Percentiles rank a stretch among this genome's conserved stretches.
Conservation (phyloP, 1,284 basidiomycete species). For the Vanrija sp. region DNA sequence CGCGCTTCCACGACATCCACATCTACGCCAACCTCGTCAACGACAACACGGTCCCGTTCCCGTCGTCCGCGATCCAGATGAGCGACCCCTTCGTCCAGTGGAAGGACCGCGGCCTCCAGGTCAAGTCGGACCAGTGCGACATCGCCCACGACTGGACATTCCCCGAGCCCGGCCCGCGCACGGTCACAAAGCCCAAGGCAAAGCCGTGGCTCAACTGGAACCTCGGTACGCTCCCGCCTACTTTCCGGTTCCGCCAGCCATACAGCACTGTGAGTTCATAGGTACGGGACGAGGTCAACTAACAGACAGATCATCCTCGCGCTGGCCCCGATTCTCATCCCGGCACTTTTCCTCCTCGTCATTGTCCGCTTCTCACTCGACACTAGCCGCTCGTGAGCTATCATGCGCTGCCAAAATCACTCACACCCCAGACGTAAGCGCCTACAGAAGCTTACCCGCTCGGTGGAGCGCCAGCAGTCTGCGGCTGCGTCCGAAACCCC, state of each 20-base stretch:
- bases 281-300: too few relatives aligned
- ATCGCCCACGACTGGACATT: conserved; percentile 18
- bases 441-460: conserved; percentile 31
- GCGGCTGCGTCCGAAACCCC: not conserved
- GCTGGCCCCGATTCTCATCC: conserved; percentile 57
- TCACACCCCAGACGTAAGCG: conserved; percentile 11
- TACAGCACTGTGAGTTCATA: conserved; percentile 67
- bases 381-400: conserved; percentile 24
- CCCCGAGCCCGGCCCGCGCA: not conserved
- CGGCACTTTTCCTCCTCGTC: conserved; percentile 50
- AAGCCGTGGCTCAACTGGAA: conserved; percentile 7
- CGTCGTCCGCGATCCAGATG: conserved; percentile 68
- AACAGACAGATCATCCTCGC: conserved; percentile 57
- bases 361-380: conserved; percentile 32
- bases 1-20: conserved; percentile 63
- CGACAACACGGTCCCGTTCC: conserved; percentile 76
- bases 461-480: too few relatives aligned
- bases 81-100: conserved; percentile 65
- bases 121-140: conserved; percentile 53
- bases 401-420: conserved; percentile 2
- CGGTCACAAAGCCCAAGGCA: conserved; percentile 4
- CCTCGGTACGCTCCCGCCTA: conserved; percentile 57
- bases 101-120: conserved; percentile 58
- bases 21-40: conserved; percentile 83
- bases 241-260: conserved; percentile 64